phyloP scores from a whole-genome alignment of 331 rosid species.

The Telfairia occidentalis region DNA sequence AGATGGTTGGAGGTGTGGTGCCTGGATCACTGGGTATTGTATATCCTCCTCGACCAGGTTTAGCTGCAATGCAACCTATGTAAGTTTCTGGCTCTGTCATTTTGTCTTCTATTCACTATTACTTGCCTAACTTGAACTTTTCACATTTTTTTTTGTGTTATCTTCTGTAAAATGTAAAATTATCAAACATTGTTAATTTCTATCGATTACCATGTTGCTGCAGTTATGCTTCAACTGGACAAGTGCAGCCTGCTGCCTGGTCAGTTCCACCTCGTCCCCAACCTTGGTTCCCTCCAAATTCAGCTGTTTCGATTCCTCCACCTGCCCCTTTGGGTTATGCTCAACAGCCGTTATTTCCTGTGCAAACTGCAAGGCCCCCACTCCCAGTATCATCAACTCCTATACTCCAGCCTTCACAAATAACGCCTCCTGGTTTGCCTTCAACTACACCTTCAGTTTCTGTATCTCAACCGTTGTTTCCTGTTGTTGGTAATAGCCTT shows the following conservation, averaged over 20 bases:
- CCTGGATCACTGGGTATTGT: slow-evolving; percentile 59
- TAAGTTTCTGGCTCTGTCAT: slow-evolving; percentile 27
- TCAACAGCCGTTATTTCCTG: slow-evolving; percentile 93
- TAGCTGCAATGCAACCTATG: slow-evolving; percentile 59
- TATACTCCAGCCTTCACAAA: slow-evolving; percentile 43
- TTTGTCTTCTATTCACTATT: neutral
- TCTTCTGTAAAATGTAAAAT: neutral
- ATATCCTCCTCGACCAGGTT: slow-evolving; percentile 61
- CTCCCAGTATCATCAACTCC: slow-evolving; percentile 41
- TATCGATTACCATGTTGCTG: slow-evolving; percentile 4
- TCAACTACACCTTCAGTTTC: slow-evolving; percentile 48
- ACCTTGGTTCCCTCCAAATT: slow-evolving; percentile 73
- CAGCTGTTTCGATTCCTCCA: slow-evolving; percentile 61
- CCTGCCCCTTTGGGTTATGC: slow-evolving; percentile 52
- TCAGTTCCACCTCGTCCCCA: slow-evolving; percentile 72
- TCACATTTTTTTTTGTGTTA: neutral
- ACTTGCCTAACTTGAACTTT: neutral
- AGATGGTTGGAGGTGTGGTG: slow-evolving; percentile 45
- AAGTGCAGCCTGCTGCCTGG: slow-evolving; percentile 60
- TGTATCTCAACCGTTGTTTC: slow-evolving; percentile 91
- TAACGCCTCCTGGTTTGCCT: slow-evolving; percentile 73
- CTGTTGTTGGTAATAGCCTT: slow-evolving; percentile 68
- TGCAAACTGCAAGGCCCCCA: slow-evolving; percentile 74
- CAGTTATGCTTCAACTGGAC: slow-evolving; percentile 63
- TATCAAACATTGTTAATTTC: neutral